phyloP scores from a whole-genome alignment of 441 rosid species.

The Erodium moschatum region DNA sequence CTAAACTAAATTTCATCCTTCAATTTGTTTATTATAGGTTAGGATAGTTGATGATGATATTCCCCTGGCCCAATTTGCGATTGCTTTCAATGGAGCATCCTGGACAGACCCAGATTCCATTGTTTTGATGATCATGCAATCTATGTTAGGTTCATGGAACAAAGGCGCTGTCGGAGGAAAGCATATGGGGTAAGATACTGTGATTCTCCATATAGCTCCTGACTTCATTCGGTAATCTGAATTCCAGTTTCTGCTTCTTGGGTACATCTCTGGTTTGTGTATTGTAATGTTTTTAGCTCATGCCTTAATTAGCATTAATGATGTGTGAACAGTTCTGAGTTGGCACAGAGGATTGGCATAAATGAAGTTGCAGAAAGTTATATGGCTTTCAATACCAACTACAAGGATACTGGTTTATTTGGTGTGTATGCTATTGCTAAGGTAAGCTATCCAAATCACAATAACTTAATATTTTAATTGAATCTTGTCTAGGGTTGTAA shows the following conservation, averaged over 20 bases:
- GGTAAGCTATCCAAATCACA: slow-evolving; percentile 33
- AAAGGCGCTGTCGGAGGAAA: slow-evolving; percentile 83
- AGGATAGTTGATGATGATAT: slow-evolving; percentile 84
- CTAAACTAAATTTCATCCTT: slow-evolving; percentile 12
- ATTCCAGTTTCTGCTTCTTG: no score
- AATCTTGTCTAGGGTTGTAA: not conserved
- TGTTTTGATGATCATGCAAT: slow-evolving; percentile 93
- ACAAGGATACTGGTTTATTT: slow-evolving; percentile 94
- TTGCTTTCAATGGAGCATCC: slow-evolving; percentile 92
- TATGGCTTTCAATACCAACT: slow-evolving; percentile 98
- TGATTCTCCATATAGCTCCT: not conserved
- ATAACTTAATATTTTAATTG: not conserved
- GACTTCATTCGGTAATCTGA: no score
- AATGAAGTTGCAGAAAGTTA: slow-evolving; percentile 89
- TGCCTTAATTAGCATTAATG: slow-evolving; percentile 16
- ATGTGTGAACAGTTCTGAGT: slow-evolving; percentile 58
- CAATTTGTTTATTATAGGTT: slow-evolving; percentile 38
- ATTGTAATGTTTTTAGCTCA: not conserved
- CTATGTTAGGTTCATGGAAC: slow-evolving; percentile 95
- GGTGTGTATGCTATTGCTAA: slow-evolving; percentile 95
- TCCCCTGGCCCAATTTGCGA: slow-evolving; percentile 96
- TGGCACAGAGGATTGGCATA: slow-evolving; percentile 73
- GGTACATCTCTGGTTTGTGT: not conserved
- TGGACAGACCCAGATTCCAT: slow-evolving; percentile 99
- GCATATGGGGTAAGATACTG: slow-evolving; percentile 72